Base-by-base conservation (phyloP, 441 rosid genomes). In the Brassica hybrid region DNA sequence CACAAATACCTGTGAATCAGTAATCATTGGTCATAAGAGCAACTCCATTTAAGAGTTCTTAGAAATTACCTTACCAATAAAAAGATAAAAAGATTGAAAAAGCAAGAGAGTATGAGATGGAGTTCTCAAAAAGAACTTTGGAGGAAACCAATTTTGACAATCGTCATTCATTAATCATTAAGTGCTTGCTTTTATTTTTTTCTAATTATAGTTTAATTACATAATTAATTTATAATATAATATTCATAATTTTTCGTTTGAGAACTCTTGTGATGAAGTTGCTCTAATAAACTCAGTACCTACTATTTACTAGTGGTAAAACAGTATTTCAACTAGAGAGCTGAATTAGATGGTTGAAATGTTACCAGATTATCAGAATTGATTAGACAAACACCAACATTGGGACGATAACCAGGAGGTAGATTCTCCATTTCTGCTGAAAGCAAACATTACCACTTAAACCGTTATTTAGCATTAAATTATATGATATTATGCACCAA, bases 371-470 rank as follows among this genome's bases (percentile, higher is more conserved):
- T 83, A 80, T 91, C 95, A 32, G 94, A 81, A 84, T 93, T 95
- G 83, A 93, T 81, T 85, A 95, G 94, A 78, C 97, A 91, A 80
- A 95, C 92, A 69, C 99, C 99, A 79, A 93, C 97, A 85, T 93
- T 93, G 41, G 98, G 23, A 21, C 23, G 23, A 21, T 21, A 21
- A 21, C 23, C 23, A 21, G 23, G 23, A 21, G 23, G 23, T 73
- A 93, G 87, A 73, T 86, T 94, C 79, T 95, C 99, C 98, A 95
- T 94, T 66, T 61, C 14, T 67, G 45, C 74, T 72, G 77, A 70
- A 73, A 69, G 0, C 2, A 38, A 52, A 0, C 1, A 18, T 32
- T 30, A 62, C 32, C 48, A 54, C 14, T 58, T 32, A 32, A 56
- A 45, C 52, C 14, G 52, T 56, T 56, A 57, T 34, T 34, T 34